Base-by-base conservation (phyloP, 179 eudicot species). In the Vitellaria paradoxa region DNA sequence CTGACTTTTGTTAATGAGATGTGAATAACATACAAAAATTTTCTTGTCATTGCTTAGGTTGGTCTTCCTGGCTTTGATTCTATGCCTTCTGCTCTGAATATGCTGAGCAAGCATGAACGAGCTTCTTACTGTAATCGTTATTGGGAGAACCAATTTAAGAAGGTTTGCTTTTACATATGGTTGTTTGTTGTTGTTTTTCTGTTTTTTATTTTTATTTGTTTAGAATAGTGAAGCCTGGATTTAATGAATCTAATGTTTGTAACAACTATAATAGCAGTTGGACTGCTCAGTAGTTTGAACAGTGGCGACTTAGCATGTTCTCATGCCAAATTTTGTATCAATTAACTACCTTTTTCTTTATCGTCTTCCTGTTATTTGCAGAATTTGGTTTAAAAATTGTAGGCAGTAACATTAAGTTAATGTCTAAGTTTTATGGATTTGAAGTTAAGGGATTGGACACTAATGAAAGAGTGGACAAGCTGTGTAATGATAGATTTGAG, bases 41-140 rank as follows among this genome's bases (percentile, higher is more conserved):
- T 78, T 68, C 72, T 62, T 80, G 56, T 63, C 61, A 72, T 59
- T 68, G 14, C 74, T 78, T 89, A 96, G 99, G 89, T 96, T 90
- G 98, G 99, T 68, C 92, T 94, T 86, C 99, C 98, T 75, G 99
- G 98, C 66, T 96, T 91, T 71, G 97, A 96, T 82, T 90, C 99
- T 23, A 90, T 96, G 99, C 97, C 98, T 68, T 92, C 99, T 78
- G 94, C 99, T 76, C 84, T 96, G 77, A 86, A 94, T 84, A 91
- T 94, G 97, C 89, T 94, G 74, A 89, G 90, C 88, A 96, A 96
- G 87, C 97, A 92, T 78, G 98, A 96, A 64, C 89, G 99, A 59
- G 99, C 97, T 72, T 92, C 99, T 42, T 96, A 94, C 80, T 96
- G 99, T 85, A 96, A 96, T 78, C 91, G 82, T 63, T 91, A 96